Base-by-base conservation (phyloP, 176 grass and related monocot species). In the Carex cristatella region DNA sequence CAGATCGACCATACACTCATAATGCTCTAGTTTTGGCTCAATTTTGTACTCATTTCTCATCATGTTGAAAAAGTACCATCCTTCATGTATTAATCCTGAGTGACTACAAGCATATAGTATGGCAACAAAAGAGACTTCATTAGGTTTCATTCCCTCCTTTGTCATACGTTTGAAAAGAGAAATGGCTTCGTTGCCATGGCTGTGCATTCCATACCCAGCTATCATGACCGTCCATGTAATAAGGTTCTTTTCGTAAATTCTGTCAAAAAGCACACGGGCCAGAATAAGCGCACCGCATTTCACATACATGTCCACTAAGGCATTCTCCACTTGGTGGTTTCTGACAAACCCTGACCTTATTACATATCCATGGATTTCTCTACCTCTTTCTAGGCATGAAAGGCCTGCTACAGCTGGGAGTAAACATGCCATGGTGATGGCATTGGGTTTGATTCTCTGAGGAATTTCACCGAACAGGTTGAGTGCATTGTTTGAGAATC, bases 181-280 rank as follows among this genome's bases (percentile, higher is more conserved):
- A 79, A 94, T 89, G 54, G 91, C 91, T 60, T 88, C 84, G 77
- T 35, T 90, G 13, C 95, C 92, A 79, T 85, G 85, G 33, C 95
- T 91, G 65, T 94, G 95, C 91, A 97, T 97, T 23, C 95, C 92
- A 71, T 93, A 97, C 71, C 91, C 91, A 90, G 95, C 89, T 83
- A 97, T 88, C 92, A 94, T 94, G 83, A 97, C 87, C 58, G 92
- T 97, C 95, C 95, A 97, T 59, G 92, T 91, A 87, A 94, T 83
- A 78, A 90, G 87, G 64, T 94, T 86, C 82, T 90, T 94, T 54
- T 83, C 84, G 81, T 79, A 71, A 83, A 98, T 91, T 64, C 53
- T 77, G 86, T 98, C 87, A 87, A 93, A 94, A 79, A 94, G 16
- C 37, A 65, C 18, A 30, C 60, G 83, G 38, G 89, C 91, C 31